Percentiles rank a stretch among this genome's conserved stretches.
These are phyloP conservation scores for Phyllostachys edulis DNA, from an alignment of 176 grass and related monocot species.

Conservation along the genomic window DNA sequence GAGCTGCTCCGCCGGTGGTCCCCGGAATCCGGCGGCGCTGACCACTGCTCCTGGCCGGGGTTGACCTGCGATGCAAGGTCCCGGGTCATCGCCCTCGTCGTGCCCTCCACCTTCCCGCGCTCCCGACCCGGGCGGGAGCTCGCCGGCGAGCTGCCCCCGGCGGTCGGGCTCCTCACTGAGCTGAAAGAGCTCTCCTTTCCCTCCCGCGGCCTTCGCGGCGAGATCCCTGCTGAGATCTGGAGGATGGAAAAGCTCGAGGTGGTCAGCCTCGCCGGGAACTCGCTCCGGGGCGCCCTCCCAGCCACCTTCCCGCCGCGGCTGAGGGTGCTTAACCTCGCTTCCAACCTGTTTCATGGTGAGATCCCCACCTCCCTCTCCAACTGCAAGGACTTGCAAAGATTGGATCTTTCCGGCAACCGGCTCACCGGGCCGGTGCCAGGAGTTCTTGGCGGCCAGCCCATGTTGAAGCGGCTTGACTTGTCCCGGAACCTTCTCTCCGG, in stretches of 20 bases:
- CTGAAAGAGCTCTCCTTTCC: conserved; percentile 58
- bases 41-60: conserved; percentile 69
- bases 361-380: conserved; percentile 53
- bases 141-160: conserved; percentile 43
- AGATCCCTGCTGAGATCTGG: conserved; percentile 86
- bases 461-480: conserved; percentile 49
- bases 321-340: conserved; percentile 55
- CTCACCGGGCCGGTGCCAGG: conserved; percentile 44
- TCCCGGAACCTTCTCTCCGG: conserved; percentile 50
- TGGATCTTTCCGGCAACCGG: conserved; percentile 77
- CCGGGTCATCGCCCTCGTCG: conserved; percentile 58
- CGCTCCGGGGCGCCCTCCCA: conserved; percentile 60
- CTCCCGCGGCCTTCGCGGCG: conserved; percentile 49
- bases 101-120: conserved; percentile 32
- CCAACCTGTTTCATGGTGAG: conserved; percentile 63
- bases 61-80: conserved; percentile 60
- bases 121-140: conserved; percentile 13
- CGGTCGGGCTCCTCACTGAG: conserved; percentile 55
- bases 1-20: conserved; percentile 34
- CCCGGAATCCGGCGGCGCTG: neutral
- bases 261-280: conserved; percentile 71
- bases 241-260: conserved; percentile 58
- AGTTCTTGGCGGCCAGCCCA: conserved; percentile 39
- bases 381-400: conserved; percentile 47
- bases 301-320: conserved; percentile 49